Evolutionary conservation across 257 asterid genomes (phyloP).

Genomic region (Coffea canephora): DNA sequence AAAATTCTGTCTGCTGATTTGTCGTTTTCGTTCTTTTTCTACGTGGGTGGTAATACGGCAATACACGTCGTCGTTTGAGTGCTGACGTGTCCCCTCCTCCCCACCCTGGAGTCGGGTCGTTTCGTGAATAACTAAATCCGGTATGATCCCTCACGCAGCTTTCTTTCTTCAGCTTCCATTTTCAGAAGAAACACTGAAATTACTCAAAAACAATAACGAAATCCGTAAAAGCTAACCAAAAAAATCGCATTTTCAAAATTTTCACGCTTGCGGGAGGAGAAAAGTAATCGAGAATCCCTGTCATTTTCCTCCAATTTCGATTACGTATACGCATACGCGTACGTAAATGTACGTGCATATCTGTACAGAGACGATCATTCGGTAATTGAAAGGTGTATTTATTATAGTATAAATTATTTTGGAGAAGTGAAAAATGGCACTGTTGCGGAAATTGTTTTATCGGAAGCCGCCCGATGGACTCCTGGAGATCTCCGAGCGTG

Average conservation of each 20-base stretch:
- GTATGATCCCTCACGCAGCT: not conserved
- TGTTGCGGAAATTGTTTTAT: conserved; percentile 75
- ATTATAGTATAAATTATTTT: not conserved
- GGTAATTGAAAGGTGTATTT: not conserved
- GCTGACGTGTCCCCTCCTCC: conserved; percentile 12
- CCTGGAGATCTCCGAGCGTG: conserved; percentile 85
- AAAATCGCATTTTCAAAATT: not conserved
- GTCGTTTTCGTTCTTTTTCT: not conserved
- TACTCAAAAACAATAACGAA: not conserved
- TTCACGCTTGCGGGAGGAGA: not conserved
- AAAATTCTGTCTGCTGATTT: not conserved
- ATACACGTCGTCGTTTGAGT: conserved; percentile 25
- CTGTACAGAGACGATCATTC: not conserved
- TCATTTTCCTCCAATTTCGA: not conserved
- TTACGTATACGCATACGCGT: not conserved
- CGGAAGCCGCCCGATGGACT: conserved; percentile 94
- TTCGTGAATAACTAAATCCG: not conserved
- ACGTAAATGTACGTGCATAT: not conserved
- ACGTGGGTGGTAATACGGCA: not conserved
- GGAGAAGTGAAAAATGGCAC: conserved; percentile 21
- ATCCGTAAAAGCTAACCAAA: not conserved
- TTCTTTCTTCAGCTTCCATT: not conserved
- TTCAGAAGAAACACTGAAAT: not conserved
- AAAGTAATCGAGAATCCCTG: not conserved
- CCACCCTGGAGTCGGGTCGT: conserved; percentile 9